Base-by-base conservation (phyloP, 192 early-diverging fungal genomes). In the Podila epicladia region DNA sequence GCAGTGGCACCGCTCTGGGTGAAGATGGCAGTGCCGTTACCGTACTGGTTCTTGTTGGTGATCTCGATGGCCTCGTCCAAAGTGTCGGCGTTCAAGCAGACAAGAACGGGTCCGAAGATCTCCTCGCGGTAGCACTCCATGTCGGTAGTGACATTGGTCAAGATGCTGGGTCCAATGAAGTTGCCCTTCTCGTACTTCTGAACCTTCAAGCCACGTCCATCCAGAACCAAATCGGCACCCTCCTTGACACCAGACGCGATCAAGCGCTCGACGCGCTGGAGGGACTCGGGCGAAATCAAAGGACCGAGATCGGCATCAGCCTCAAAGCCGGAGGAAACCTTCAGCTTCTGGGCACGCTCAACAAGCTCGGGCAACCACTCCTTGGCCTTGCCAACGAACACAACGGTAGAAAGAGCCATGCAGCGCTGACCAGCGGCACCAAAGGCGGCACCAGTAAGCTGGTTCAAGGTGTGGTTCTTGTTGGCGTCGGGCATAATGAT, bases 391-490 rank as follows among this genome's bases (percentile, higher is more conserved):
- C 96, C 97, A 37, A 99, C 97, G 84, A 97, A 95, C 31, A 99
- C 88, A 2, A 87, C 91, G 20, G 95, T 96, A 48, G 95, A 95
- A 9, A 99, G 90, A 62, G 97, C 97, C 97, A 99, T 99, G 86
- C 97, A 99, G 17, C 97, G 92, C 86, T 97, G 96, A 51, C 97
- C 97, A 33, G 96, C 96, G n/a, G 96, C 96, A 64, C 97, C 97
- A 77, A 98, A 98, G 28, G 97, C 96, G 35, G 97, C 96, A 22
- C 97, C 96, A 33, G 92, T 87, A 50, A 99, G 90, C 69, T 91
- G 89, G 82, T 97, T 97, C 51, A 98, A 88, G n/a, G 97, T 91
- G 69, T 95, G 91, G 85, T 98, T 95, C 87, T 94, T 96, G 88
- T 96, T 95, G 62, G 96, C 95, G 70, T 98, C 97, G 17, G 95